phyloP scores from a whole-genome alignment of 768 basidiomycete genomes.

The Russula sp. region DNA sequence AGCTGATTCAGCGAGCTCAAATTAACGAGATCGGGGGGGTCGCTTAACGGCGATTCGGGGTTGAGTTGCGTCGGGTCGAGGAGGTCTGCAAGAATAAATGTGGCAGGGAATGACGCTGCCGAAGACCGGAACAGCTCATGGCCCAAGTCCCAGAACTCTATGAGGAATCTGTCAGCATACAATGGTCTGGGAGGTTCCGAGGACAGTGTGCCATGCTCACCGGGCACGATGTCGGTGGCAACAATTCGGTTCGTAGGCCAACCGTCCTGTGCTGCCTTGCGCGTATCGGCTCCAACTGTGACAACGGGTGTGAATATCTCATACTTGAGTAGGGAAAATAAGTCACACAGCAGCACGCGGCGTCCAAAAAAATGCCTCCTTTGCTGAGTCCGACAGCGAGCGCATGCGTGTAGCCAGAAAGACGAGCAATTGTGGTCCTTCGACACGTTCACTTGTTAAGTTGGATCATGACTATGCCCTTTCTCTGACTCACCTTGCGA shows the following conservation, averaged over 20 bases:
- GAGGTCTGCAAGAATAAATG: slow-evolving; percentile 48
- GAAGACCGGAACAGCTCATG: slow-evolving; percentile 52
- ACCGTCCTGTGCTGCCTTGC: slow-evolving; percentile 37
- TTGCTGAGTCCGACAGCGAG: slow-evolving; percentile 31
- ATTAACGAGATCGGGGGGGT: slow-evolving; percentile 27
- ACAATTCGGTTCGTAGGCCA: slow-evolving; percentile 35
- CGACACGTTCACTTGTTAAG: background rate
- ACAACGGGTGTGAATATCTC: background rate
- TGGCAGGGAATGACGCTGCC: slow-evolving; percentile 43
- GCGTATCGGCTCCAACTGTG: slow-evolving; percentile 36
- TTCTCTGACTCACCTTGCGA: slow-evolving; percentile 21
- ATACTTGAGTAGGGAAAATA: background rate
- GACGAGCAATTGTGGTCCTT: slow-evolving; percentile 25
- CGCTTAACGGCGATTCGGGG: background rate
- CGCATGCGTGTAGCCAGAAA: slow-evolving; percentile 27
- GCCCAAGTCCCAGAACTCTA: slow-evolving; percentile 55
- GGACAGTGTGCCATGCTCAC: slow-evolving; percentile 22
- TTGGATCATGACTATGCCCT: background rate
- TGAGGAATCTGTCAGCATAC: background rate
- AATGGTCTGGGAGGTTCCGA: background rate
- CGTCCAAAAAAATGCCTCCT: slow-evolving; percentile 36
- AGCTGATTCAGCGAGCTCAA: slow-evolving; percentile 39
- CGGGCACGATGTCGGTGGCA: slow-evolving; percentile 33
- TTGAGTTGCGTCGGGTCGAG: slow-evolving; percentile 28
- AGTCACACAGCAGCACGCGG: slow-evolving; percentile 39